These are phyloP conservation scores for Candolleomyces aberdarensis DNA, from an alignment of 768 basidiomycete genomes.

Conservation along the genomic window DNA sequence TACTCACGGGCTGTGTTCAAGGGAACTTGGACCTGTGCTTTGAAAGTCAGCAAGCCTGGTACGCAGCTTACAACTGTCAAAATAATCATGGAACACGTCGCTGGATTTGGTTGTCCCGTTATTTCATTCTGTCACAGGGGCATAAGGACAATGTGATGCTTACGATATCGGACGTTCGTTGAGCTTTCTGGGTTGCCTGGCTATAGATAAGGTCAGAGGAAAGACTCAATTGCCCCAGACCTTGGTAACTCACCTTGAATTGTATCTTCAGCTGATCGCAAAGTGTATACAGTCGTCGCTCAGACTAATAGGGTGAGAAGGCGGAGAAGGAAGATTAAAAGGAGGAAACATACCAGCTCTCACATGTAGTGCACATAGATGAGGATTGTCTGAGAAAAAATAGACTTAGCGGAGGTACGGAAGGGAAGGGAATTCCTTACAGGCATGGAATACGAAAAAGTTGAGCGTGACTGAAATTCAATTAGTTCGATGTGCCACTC, in stretches of 20 bases:
- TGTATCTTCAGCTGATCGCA: constrained; percentile 76
- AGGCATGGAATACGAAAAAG: constrained; percentile 75
- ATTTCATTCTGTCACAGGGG: neutral
- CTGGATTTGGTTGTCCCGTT: constrained; percentile 26
- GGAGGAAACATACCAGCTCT: constrained; percentile 45
- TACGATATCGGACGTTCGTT: constrained; percentile 79
- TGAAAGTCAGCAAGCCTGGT: constrained; percentile 7
- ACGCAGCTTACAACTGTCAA: neutral
- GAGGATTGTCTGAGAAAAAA: constrained; percentile 47
- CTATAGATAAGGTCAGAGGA: neutral
- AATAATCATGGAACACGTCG: constrained; percentile 74
- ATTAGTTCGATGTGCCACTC: neutral
- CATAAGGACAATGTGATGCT: constrained; percentile 16
- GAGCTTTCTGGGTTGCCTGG: constrained; percentile 68
- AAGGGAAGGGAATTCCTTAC: constrained; percentile 25
- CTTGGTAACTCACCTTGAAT: constrained; percentile 41
- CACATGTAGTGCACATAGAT: constrained; percentile 72
- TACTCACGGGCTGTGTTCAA: constrained; percentile 68
- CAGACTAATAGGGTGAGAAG: constrained; percentile 39
- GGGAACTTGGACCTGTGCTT: constrained; percentile 73
- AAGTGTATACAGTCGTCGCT: constrained; percentile 64
- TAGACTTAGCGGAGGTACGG: neutral
- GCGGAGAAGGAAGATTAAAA: neutral
- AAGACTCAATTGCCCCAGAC: too few species aligned
- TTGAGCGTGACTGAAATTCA: constrained; percentile 52